Evolutionary conservation across 495 filamentous ascomycete genomes (phyloP), one percentile per base, ranked within the genome.

Genomic region (Penicillium dipodomyicola): DNA sequence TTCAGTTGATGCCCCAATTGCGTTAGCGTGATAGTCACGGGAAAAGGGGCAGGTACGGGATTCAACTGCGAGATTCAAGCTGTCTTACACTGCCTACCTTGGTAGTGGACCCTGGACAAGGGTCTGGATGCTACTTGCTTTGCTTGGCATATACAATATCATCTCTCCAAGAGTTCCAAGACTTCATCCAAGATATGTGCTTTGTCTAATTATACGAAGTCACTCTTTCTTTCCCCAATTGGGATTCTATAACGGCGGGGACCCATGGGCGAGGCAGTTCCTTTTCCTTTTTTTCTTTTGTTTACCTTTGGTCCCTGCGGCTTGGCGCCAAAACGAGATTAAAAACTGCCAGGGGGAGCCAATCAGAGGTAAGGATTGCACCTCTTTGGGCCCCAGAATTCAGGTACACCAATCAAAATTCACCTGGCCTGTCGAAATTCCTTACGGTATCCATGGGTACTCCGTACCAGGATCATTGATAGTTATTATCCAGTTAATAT

Each of bases 331-430:
- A 58, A 54, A 50, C 48, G 56, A 62, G 51, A 62, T 58, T 37
- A 53, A 49, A 42, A 46, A 53, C 47, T 30, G 45, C 40, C 55
- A 58, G 56, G 62, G 56, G 59, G 15, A 33, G 20, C 59, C 59
- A 61, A 61, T 58, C 48, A 57, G 4, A 22, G 3, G 6, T 7
- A 14, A 2, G 30, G 10, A 37, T 11, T 39, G 22, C 32, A 10
- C 20, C 41, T 47, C 30, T 39, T 20, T 25, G 49, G 33, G 47
- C 39, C 30, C 52, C 37, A 35, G 30, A 30, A 45, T 49, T 55
- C 66, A 69, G 66, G 66, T 43, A 69, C 66, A 62, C 66, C 64
- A 69, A 67, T 69, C 61, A 69, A 1, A 1, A 15, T 17, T n/a
- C 25, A 20, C 15, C 3, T 17, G 10, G 40, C 14, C 54, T 54